A percentile compares a stretch with the other conserved stretches of the same genome.
Evolutionary conservation across 768 basidiomycete genomes (phyloP).

Genomic region (Tricholoma bakamatsutake): DNA sequence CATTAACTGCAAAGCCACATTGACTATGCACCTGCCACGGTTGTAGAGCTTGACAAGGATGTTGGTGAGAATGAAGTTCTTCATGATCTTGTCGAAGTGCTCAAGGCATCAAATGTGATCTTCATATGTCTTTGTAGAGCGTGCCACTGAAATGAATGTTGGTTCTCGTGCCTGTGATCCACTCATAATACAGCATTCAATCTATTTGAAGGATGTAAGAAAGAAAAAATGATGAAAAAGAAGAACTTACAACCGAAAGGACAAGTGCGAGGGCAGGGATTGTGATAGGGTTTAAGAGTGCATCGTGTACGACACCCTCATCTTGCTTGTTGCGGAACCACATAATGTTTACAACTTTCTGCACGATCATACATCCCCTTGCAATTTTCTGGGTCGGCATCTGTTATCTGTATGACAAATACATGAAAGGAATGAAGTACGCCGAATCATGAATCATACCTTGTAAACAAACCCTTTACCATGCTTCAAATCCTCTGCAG

Average conservation of each 20-base stretch:
- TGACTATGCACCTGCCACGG: background rate
- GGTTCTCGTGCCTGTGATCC: background rate
- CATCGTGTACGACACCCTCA: background rate
- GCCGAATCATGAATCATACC: too few relatives aligned
- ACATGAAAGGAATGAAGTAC: too few relatives aligned
- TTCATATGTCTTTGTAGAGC: background rate
- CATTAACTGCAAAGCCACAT: background rate
- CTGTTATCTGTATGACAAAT: too few relatives aligned
- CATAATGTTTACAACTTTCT: background rate
- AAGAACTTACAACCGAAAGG: too few relatives aligned
- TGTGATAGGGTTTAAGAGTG: too few relatives aligned
- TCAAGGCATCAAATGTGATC: background rate
- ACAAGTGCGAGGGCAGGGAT: too few relatives aligned
- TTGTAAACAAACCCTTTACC: too few relatives aligned
- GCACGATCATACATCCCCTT: background rate
- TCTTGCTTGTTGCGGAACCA: background rate
- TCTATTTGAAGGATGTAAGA: background rate
- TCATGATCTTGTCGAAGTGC: background rate
- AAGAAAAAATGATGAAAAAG: too few relatives aligned
- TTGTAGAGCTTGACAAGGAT: background rate
- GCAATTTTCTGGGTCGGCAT: background rate
- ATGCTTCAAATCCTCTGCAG: slow-evolving; percentile 5
- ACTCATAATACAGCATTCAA: background rate
- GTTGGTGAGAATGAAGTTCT: background rate
- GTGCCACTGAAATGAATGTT: background rate